Evolutionary conservation across 2,329 filamentous ascomycete species (phyloP), one percentile per base, ranked within the genome.

Genomic region (Metarhizium rileyi): DNA sequence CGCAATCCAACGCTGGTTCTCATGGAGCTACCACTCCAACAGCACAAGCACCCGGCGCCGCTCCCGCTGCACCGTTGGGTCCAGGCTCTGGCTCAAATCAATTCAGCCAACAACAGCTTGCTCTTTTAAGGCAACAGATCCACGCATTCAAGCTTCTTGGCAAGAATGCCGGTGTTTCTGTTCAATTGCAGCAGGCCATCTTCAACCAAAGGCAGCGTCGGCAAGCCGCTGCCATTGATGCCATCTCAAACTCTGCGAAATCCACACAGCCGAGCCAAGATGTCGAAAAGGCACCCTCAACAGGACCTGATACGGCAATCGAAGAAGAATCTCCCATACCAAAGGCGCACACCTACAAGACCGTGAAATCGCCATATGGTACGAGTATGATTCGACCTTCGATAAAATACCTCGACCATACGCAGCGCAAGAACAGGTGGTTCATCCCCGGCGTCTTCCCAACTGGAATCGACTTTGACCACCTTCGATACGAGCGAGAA

Each of bases 371-470:
- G 22, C 89, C 90, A 0, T 87, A 87, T 58, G 77, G 72, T 27
- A 72, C 68, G 16, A 70, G 69, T 47, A 70, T 77, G 59, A 67
- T 81, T 40, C 72, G 71, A 36, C 69, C 75, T 44, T 67, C 69
- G 10, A 89, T 97, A 61, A 86, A 80, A 65, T 95, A 95, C 65
- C 76, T 81, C 35, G 84, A 90, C 45, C 91, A 97, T 65, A 77
- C 78, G 2, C 77, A 81, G 51, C 84, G 90, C 52, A 81, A 83
- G 55, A 85, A 87, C 55, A 83, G 91, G 40, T 78, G 83, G 49
- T 83, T 90, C 56, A 84, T 97, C 36, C 89, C 93, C 1, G 89
- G 88, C 54, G 81, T 95, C 50, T 89, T 96, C 70, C 90, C 93
- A 5, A 80, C 86, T 6, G 91, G 93, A 8, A 78, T 97, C 46